Evolutionary conservation across 768 basidiomycete species (phyloP), one percentile per base, ranked within the genome.

Genomic region (Rhizopogon vinicolor): DNA sequence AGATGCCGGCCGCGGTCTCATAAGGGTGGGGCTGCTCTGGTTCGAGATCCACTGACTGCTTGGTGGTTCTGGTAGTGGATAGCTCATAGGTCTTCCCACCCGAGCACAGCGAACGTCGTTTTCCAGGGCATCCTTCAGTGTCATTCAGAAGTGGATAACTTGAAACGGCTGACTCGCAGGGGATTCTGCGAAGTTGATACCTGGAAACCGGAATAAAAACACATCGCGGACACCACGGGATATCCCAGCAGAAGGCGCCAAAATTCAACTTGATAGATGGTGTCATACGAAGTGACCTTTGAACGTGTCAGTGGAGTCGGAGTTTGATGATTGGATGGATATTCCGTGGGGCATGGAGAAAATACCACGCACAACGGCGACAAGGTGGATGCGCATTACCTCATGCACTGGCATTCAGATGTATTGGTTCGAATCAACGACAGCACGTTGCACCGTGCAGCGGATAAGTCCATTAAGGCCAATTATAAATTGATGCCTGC

Each of bases 81-180:
- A 5, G 9, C 12, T 12, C 39, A 43, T n/a, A 2, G 18, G 22
- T 2, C 16, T 9, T 28, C 58, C 3, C 52, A 57, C 63, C 56
- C 57, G 62, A 7, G 62, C 64, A 37, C 64, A 65, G 22, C 42
- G 44, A 7, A 59, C 60, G 28, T 65, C 62, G 28, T 66, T 58
- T 6, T 43, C 14, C 16, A 55, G 41, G 10, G 60, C 56, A 3
- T 37, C 16, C 28, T 54, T 53, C 18, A 3, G 46, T 48, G 7
- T 57, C 16, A 19, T 44, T 33, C 16, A 45, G 28, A 45, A 7
- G 14, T 56, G 6, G 58, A 60, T n/a, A 56, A 53, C 14, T 54
- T 54, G 53, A 62, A 65, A 22, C 62, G 51, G 9, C 12, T 37
- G 16, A 3, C 63, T 57, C 0, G 55, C 53, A 9, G 48, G 48